A percentile compares a stretch with the other conserved stretches of the same genome.
phyloP scores from a whole-genome alignment of 2,329 filamentous ascomycete species.

The Aureobasidium sp. region DNA sequence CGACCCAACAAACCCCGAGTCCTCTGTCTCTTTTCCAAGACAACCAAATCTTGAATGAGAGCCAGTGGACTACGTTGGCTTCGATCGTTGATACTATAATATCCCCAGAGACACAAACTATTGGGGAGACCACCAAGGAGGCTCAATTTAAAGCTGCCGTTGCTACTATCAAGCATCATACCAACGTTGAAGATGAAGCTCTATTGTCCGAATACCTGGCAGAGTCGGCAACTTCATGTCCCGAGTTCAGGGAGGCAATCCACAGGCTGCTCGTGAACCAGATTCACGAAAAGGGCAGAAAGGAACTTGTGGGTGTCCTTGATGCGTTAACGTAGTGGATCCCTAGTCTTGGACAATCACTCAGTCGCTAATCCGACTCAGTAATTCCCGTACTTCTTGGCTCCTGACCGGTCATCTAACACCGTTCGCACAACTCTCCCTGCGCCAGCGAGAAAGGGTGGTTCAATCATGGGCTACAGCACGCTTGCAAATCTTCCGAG shows the following conservation, averaged over 20 bases:
- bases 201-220: conserved; percentile 22
- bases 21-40: conserved; percentile 40
- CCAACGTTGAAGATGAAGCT: conserved; percentile 33
- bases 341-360: not conserved
- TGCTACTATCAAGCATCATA: conserved; percentile 27
- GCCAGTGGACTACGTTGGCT: conserved; percentile 51
- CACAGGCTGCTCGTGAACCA: conserved; percentile 40
- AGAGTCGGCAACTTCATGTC: conserved; percentile 35
- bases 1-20: conserved; percentile 5
- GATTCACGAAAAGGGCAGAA: conserved; percentile 40
- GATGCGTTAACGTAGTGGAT: not conserved
- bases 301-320: conserved; percentile 32
- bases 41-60: conserved; percentile 41
- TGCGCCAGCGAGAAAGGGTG: conserved; percentile 52
- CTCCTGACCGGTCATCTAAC: conserved; percentile 59
- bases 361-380: not conserved
- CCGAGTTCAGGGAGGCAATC: conserved; percentile 44
- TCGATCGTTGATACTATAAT: conserved; percentile 51
- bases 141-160: conserved; percentile 31
- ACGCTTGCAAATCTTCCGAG: conserved; percentile 46
- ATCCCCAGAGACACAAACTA: conserved; percentile 34
- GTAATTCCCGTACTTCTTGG: conserved; percentile 55
- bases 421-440: conserved; percentile 53
- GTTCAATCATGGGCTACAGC: conserved; percentile 54
- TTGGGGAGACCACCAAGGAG: not conserved